phyloP scores from a whole-genome alignment of 495 filamentous ascomycete species.

The Penicillium diatomitis region DNA sequence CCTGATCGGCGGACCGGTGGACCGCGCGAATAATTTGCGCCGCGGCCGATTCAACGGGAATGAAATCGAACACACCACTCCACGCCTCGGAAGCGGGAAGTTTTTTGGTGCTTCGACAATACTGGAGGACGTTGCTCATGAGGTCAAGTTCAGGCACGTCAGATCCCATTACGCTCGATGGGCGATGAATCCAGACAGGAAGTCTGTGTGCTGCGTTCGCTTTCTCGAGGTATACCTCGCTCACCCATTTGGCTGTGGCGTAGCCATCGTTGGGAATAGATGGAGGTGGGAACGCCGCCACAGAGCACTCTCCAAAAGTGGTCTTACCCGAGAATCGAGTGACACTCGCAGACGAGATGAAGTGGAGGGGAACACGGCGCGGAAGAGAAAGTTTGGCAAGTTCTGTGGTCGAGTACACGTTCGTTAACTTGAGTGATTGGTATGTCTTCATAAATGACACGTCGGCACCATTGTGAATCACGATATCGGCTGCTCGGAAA shows the following conservation, averaged over 20 bases:
- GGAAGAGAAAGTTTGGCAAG: slow-evolving; percentile 26
- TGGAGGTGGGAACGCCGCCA: slow-evolving; percentile 10
- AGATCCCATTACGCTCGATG: slow-evolving; percentile 10
- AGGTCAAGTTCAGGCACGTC: slow-evolving; percentile 16
- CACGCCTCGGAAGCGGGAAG: slow-evolving; percentile 12
- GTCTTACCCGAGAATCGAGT: slow-evolving; percentile 9
- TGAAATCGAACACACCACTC: slow-evolving; percentile 17
- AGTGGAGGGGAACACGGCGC: slow-evolving; percentile 39
- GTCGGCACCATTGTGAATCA: slow-evolving; percentile 48
- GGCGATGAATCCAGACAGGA: slow-evolving; percentile 35
- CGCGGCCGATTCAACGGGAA: slow-evolving; percentile 16
- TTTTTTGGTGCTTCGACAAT: slow-evolving; percentile 7
- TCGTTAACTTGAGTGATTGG: slow-evolving; percentile 25
- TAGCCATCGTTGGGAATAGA: slow-evolving; percentile 33
- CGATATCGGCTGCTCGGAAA: slow-evolving; percentile 21
- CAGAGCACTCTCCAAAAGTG: slow-evolving; percentile 12
- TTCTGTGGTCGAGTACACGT: slow-evolving; percentile 35
- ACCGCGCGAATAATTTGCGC: slow-evolving; percentile 9
- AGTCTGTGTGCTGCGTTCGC: slow-evolving; percentile 11
- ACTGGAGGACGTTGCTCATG: slow-evolving; percentile 18
- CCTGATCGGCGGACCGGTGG: background rate
- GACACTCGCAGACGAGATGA: slow-evolving; percentile 34
- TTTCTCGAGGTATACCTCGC: slow-evolving; percentile 40
- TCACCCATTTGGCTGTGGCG: slow-evolving; percentile 43
- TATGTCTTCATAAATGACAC: slow-evolving; percentile 43